These are phyloP conservation scores for Wallacemonas collosoma DNA, from an alignment of 208 protist genomes.

Conservation along the genomic window DNA sequence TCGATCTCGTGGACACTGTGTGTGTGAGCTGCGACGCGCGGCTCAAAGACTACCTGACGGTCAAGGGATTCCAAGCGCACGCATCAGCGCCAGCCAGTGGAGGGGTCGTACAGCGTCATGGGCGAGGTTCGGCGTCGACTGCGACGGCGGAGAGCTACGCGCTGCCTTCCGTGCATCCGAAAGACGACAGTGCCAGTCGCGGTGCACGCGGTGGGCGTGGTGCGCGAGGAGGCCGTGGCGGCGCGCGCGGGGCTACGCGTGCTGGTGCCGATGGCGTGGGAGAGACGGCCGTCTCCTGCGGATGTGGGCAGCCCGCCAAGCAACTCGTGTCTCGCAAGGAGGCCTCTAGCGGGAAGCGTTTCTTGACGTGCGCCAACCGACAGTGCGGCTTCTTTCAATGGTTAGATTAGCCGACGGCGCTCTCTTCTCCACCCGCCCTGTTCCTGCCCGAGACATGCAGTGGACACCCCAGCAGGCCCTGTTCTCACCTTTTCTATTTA, in stretches of 20 bases:
- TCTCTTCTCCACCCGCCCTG: too few species aligned
- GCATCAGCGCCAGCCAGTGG: slow-evolving; percentile 3
- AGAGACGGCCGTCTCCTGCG: slow-evolving; percentile 37
- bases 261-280: background rate
- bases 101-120: background rate
- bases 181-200: background rate
- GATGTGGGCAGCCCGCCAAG: slow-evolving; percentile 64
- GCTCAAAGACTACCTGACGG: slow-evolving; percentile 76
- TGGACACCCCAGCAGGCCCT: too few species aligned
- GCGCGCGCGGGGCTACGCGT: slow-evolving; percentile 20
- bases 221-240: slow-evolving; percentile 14
- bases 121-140: background rate
- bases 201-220: background rate
- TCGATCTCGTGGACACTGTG: slow-evolving; percentile 64
- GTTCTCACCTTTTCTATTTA: too few species aligned
- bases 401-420: slow-evolving; percentile 35
- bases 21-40: slow-evolving; percentile 82
- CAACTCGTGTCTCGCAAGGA: slow-evolving; percentile 79
- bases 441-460: too few species aligned
- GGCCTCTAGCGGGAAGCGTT: slow-evolving; percentile 62
- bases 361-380: slow-evolving; percentile 68
- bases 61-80: slow-evolving; percentile 36
- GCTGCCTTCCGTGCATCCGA: slow-evolving; percentile 41
- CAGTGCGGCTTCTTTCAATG: slow-evolving; percentile 86
- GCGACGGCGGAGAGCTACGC: slow-evolving; percentile 35